These are phyloP conservation scores for Debaryomycetaceae sp. DNA, from an alignment of 1,139 yeast species.

Conservation along the genomic window DNA sequence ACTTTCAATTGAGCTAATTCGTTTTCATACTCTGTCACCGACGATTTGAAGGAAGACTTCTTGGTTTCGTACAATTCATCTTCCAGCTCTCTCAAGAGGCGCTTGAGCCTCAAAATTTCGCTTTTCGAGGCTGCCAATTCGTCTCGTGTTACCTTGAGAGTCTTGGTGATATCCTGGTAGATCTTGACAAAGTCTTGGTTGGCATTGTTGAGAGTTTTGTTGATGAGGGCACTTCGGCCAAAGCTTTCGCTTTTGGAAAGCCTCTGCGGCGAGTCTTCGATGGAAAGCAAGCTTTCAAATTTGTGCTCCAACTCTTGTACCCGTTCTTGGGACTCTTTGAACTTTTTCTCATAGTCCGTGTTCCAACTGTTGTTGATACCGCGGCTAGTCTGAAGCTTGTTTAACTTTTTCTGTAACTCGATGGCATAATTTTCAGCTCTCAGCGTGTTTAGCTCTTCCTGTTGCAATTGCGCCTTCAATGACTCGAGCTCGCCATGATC, in stretches of 20 bases:
- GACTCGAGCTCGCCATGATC: slow-evolving; percentile 29
- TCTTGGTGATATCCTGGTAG: slow-evolving; percentile 53
- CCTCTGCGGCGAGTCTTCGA: slow-evolving; percentile 15
- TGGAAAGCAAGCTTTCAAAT: slow-evolving; percentile 21
- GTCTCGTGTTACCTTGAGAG: slow-evolving; percentile 46
- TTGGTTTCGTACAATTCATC: slow-evolving; percentile 43
- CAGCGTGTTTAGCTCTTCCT: slow-evolving; percentile 39
- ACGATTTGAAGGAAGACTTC: slow-evolving; percentile 28
- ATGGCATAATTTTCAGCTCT: slow-evolving; percentile 46
- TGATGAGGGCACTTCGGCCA: slow-evolving; percentile 33
- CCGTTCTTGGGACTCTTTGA: slow-evolving; percentile 32
- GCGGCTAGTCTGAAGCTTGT: slow-evolving; percentile 38
- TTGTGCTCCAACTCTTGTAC: slow-evolving; percentile 32
- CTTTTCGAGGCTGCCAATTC: slow-evolving; percentile 48
- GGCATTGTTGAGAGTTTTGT: slow-evolving; percentile 22
- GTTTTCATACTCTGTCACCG: slow-evolving; percentile 38
- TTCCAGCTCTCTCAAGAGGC: slow-evolving; percentile 43
- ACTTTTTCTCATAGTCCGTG: slow-evolving; percentile 37
- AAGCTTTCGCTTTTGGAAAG: slow-evolving; percentile 33
- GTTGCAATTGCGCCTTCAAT: slow-evolving; percentile 32
- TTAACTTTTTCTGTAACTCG: slow-evolving; percentile 43
- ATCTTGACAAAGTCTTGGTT: slow-evolving; percentile 48
- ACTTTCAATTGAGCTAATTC: slow-evolving; percentile 42
- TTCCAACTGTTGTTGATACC: slow-evolving; percentile 26
- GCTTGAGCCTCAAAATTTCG: slow-evolving; percentile 50